Percentiles rank a stretch among this genome's conserved stretches.
Evolutionary conservation across 305 asterid species (phyloP).

Genomic region (Stenogyne calaminthoides): DNA sequence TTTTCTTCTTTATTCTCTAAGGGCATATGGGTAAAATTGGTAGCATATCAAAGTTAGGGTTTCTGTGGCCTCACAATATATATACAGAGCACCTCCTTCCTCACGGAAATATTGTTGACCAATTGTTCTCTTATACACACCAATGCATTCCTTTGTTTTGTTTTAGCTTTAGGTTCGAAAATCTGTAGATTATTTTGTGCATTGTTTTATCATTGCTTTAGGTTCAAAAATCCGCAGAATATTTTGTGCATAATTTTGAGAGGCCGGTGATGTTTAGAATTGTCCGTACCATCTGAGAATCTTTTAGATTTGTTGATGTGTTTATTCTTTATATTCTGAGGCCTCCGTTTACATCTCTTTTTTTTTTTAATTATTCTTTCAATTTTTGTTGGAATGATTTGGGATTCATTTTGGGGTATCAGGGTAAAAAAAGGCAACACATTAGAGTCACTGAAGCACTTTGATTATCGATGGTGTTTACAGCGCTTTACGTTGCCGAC

Average conservation of each 20-base stretch:
- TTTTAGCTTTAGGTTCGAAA: too few species aligned
- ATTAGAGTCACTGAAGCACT: conserved; percentile 78
- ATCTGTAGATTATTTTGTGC: too few species aligned
- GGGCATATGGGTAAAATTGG: conserved; percentile 12
- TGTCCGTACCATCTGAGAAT: conserved; percentile 79
- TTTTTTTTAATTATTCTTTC: too few species aligned
- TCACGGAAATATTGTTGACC: too few species aligned
- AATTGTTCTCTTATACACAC: too few species aligned
- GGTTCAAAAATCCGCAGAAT: neutral
- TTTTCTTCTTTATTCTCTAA: neutral
- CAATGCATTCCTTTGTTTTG: too few species aligned
- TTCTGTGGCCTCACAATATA: neutral
- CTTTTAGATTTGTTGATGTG: conserved; percentile 35
- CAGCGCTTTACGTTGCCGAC: conserved; percentile 81
- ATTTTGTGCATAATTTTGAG: too few species aligned
- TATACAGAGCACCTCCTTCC: neutral
- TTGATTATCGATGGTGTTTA: conserved; percentile 42
- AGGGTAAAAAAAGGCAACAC: conserved; percentile 58
- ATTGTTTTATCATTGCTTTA: too few species aligned
- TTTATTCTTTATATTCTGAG: conserved; percentile 41
- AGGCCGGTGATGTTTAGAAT: conserved; percentile 54
- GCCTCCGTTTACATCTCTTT: conserved; percentile 1
- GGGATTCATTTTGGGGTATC: too few species aligned
- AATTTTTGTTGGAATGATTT: too few species aligned
- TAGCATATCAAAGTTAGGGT: conserved; percentile 23